Conservation (phyloP, 768 basidiomycete species). For the Tricholoma hemisulphureum region DNA sequence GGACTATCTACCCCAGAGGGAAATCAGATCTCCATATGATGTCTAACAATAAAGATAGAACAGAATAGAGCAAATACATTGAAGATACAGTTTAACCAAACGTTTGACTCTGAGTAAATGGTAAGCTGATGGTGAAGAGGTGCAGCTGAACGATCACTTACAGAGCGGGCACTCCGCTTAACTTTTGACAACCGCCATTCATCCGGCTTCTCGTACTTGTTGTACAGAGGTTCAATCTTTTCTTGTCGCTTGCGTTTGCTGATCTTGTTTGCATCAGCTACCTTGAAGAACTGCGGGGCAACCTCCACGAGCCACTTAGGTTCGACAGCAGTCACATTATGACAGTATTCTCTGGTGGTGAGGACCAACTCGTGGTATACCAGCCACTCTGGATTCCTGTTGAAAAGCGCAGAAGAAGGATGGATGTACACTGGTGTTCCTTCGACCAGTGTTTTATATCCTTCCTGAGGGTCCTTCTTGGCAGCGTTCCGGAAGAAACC, state of each 20-base stretch:
- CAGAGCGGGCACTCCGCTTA: slow-evolving; percentile 86
- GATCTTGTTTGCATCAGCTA: slow-evolving; percentile 96
- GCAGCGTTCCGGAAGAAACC: slow-evolving; percentile 98
- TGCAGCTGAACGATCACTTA: slow-evolving; percentile 28
- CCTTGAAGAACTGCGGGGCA: slow-evolving; percentile 98
- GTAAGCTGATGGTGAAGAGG: slow-evolving; percentile 14
- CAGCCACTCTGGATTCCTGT: slow-evolving; percentile 93
- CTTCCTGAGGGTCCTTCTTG: slow-evolving; percentile 97
- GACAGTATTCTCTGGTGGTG: slow-evolving; percentile 94
- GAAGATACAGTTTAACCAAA: slow-evolving; percentile 58
- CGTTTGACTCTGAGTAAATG: slow-evolving; percentile 70
- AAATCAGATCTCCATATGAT: neutral
- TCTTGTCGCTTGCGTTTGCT: slow-evolving; percentile 94
- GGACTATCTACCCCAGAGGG: neutral
- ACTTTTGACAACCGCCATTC: slow-evolving; percentile 94
- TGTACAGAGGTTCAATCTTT: slow-evolving; percentile 94
- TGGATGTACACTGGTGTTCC: slow-evolving; percentile 99
- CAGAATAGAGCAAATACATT: slow-evolving; percentile 12
- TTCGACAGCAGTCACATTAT: slow-evolving; percentile 92
- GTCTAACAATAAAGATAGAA: slow-evolving; percentile 5
- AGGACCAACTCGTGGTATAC: slow-evolving; percentile 95
- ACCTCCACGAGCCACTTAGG: slow-evolving; percentile 99
- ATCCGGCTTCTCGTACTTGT: slow-evolving; percentile 93
- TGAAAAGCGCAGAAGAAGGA: slow-evolving; percentile 95
- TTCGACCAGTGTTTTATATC: slow-evolving; percentile 96